These are phyloP conservation scores for Aspergillus baeticus DNA, from an alignment of 495 filamentous ascomycete species.

Conservation along the genomic window DNA sequence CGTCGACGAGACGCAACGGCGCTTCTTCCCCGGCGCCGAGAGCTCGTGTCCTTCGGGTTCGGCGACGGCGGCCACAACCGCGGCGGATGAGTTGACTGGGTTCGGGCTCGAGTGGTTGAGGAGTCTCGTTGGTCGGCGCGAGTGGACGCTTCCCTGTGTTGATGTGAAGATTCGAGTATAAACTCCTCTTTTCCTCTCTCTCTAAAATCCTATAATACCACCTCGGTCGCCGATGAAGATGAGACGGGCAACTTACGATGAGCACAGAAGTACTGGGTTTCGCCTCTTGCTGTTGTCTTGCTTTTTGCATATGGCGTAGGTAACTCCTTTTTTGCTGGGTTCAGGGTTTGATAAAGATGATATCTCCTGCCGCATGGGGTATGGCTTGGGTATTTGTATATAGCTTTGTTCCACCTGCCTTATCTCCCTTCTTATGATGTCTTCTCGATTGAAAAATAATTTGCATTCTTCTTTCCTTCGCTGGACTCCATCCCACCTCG, in stretches of 20 bases:
- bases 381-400: conserved; percentile 2
- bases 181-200: background rate
- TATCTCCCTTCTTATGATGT: background rate
- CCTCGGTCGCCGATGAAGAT: too few species aligned
- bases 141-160: conserved; percentile 82
- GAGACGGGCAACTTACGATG: too few species aligned
- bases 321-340: background rate
- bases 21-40: conserved; percentile 31
- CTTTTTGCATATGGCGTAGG: conserved; percentile 10
- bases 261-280: too few species aligned
- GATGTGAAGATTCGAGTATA: conserved; percentile 75
- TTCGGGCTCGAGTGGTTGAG: conserved; percentile 81
- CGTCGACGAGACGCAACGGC: conserved; percentile 58
- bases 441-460: too few species aligned
- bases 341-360: background rate
- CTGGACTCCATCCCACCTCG: too few species aligned
- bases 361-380: background rate
- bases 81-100: conserved; percentile 66
- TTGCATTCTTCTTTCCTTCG: too few species aligned
- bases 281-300: background rate
- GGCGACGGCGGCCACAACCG: conserved; percentile 6
- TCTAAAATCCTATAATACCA: too few species aligned
- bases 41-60: background rate
- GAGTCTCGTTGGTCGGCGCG: conserved; percentile 68
- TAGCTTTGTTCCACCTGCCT: background rate